Evolutionary conservation across 2,329 filamentous ascomycete species (phyloP), one percentile per base, ranked within the genome.

Genomic region (Endoconidiophora laricicola): DNA sequence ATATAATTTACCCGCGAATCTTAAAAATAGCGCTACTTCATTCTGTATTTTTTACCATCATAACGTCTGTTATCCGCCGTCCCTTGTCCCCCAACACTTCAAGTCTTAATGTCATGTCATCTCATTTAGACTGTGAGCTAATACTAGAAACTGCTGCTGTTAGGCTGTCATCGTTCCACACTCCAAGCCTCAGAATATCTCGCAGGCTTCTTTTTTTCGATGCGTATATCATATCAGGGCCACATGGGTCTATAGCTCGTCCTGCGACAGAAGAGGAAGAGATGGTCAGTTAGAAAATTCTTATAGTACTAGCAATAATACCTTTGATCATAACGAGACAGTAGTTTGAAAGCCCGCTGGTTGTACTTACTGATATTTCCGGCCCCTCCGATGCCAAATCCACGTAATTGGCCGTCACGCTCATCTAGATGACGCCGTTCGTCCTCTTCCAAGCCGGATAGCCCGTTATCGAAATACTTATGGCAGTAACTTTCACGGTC

Each of bases 331-430:
- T 33, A 23, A 10, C 36, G 12, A 20, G 42, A 9, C 0, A 33
- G 3, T 33, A 33, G 29, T 12, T 33, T 9, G 29, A 33, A 33
- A 33, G 29, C 29, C 29, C 2, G 29, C 29, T 6, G 12, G 7
- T 33, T 33, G 36, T 22, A 61, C 63, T 56, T 50, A 66, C 64
- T 59, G 12, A 66, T 66, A 50, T 67, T 66, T 0, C 64, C 63
- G 12, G 60, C 61, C 2, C 64, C 65, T 2, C 65, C 65, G 37
- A 67, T 67, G 14, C 65, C 64, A 48, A 65, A 67, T 2, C 63
- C 62, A 22, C 65, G 57, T 26, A 63, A 55, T 52, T 65, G 62
- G 6, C 58, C 54, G 44, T 63, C 60, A 26, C 61, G 48, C 10
- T 29, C 41, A 36, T 33, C 36, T 14, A 49, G 6, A 39, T 29